Conservation (phyloP, 768 basidiomycete species). For the Paxillus involutus region DNA sequence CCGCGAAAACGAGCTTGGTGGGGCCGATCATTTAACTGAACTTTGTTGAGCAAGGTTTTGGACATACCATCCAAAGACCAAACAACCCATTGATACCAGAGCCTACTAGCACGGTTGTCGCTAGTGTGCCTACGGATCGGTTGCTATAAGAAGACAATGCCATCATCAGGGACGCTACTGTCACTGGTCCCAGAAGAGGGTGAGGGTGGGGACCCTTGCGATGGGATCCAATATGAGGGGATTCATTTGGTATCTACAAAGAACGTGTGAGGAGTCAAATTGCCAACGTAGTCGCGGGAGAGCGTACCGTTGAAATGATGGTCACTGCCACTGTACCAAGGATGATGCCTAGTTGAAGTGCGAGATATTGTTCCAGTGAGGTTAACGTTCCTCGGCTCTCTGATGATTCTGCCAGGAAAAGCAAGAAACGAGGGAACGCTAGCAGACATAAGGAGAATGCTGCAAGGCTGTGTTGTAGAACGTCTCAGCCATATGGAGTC, state of each 20-base stretch:
- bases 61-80: slow-evolving; percentile 72
- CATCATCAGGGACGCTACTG: slow-evolving; percentile 50
- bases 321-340: slow-evolving; percentile 54
- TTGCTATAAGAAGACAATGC: slow-evolving; percentile 70
- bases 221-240: slow-evolving; percentile 29
- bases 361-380: slow-evolving; percentile 67
- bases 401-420: slow-evolving; percentile 60
- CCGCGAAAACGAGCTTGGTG: slow-evolving; percentile 59
- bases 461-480: slow-evolving; percentile 29
- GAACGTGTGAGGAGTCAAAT: background rate
- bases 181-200: slow-evolving; percentile 64
- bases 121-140: slow-evolving; percentile 53
- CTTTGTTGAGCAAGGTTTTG: slow-evolving; percentile 11
- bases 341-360: slow-evolving; percentile 64
- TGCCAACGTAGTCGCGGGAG: slow-evolving; percentile 2
- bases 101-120: slow-evolving; percentile 49
- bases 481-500: background rate
- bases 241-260: slow-evolving; percentile 44
- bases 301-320: slow-evolving; percentile 55
- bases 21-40: slow-evolving; percentile 14
- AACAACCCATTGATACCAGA: slow-evolving; percentile 56
- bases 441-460: slow-evolving; percentile 39
- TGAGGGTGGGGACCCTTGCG: slow-evolving; percentile 37
- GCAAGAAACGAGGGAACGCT: slow-evolving; percentile 61
- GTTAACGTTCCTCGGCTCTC: slow-evolving; percentile 49